phyloP scores from a whole-genome alignment of 495 filamentous ascomycete species.

The Cercophora samala region DNA sequence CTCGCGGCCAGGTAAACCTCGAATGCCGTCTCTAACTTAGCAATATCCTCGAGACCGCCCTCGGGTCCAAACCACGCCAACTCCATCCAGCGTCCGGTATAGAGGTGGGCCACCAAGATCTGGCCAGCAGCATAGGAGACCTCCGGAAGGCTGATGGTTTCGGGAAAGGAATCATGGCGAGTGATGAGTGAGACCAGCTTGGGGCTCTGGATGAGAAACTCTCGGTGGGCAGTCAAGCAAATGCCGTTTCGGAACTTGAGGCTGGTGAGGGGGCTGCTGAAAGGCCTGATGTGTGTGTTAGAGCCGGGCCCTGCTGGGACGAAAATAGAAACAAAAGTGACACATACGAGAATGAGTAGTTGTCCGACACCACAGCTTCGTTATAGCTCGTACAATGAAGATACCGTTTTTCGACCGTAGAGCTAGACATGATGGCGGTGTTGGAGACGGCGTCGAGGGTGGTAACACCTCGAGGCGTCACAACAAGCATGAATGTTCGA shows the following conservation, averaged over 20 bases:
- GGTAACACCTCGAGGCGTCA: background rate
- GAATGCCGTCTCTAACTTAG: constrained; percentile 15
- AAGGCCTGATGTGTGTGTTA: constrained; percentile 25
- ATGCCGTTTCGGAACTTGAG: constrained; percentile 20
- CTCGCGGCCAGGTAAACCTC: constrained; percentile 20
- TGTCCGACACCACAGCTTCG: background rate
- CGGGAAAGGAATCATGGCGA: constrained; percentile 9
- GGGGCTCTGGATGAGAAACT: constrained; percentile 16
- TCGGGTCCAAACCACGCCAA: background rate
- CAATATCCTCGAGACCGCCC: background rate
- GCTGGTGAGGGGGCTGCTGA: constrained; percentile 18
- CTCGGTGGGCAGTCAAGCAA: constrained; percentile 19
- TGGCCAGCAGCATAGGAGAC: constrained; percentile 27
- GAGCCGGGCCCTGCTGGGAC: background rate
- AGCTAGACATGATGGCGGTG: background rate
- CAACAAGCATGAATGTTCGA: background rate
- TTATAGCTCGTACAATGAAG: background rate
- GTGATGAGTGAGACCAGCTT: constrained; percentile 14
- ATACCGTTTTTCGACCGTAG: background rate
- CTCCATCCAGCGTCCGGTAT: background rate
- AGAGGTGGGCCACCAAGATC: constrained; percentile 32
- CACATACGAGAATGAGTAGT: background rate
- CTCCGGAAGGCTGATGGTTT: constrained; percentile 6
- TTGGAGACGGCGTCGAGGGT: background rate
- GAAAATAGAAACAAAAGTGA: background rate